Conservation (phyloP, 23 red algal genomes). For the Cyanidium caldarium region DNA sequence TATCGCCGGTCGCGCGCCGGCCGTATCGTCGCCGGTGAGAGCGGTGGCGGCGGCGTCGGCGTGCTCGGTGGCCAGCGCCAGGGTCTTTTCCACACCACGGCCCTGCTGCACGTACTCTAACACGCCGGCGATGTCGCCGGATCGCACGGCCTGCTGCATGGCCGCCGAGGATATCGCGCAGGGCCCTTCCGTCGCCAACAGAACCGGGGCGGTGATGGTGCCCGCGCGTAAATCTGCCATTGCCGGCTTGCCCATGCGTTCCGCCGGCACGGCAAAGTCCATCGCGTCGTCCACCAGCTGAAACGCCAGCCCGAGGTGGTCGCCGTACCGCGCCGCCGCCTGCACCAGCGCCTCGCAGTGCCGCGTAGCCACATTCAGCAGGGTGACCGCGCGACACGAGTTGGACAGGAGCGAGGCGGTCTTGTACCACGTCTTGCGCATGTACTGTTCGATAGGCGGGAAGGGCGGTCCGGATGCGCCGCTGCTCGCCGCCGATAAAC, state of each 20-base stretch:
- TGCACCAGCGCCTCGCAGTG: constrained; percentile 27
- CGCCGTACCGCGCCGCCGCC: constrained; percentile 57
- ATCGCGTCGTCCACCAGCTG: constrained; percentile 90
- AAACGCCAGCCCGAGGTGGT: constrained; percentile 77
- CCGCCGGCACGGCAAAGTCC: constrained; percentile 35
- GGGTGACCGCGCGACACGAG: constrained; percentile 75
- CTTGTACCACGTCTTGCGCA: constrained; percentile 88
- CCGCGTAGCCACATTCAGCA: constrained; percentile 28
- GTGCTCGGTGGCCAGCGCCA: constrained; percentile 55
- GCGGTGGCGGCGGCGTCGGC: constrained; percentile 14
- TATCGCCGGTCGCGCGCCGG: not conserved
- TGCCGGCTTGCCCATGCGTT: constrained; percentile 66
- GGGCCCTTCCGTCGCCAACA: constrained; percentile 45
- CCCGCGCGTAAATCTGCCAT: constrained; percentile 60
- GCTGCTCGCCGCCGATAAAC: no score
- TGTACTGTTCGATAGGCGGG: constrained; percentile 39
- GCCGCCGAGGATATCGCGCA: constrained; percentile 32
- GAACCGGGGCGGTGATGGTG: constrained; percentile 57
- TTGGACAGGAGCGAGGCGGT: constrained; percentile 92
- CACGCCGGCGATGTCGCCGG: constrained; percentile 36
- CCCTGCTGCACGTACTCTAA: constrained; percentile 34
- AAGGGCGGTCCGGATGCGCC: constrained; percentile 12
- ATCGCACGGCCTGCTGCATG: constrained; percentile 14
- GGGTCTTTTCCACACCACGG: constrained; percentile 62
- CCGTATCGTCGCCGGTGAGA: not conserved